Evolutionary conservation across 1,284 basidiomycete species (phyloP).

Genomic region (Sporisorium reilianum): DNA sequence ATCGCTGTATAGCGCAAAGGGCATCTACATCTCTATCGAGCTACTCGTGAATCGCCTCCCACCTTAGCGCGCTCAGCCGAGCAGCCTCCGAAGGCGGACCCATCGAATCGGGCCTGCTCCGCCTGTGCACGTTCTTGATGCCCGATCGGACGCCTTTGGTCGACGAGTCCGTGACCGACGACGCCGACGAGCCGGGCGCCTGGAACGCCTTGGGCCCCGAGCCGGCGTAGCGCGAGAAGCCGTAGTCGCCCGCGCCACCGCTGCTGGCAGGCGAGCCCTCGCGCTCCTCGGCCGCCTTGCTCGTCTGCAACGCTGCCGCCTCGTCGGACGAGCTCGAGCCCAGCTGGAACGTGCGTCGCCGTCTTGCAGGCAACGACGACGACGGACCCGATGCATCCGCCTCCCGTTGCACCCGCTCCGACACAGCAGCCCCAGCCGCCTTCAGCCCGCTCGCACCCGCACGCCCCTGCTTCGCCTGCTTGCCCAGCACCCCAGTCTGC

Average conservation of each 20-base stretch:
- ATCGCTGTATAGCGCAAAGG: too few relatives aligned
- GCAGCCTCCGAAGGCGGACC: slow-evolving; percentile 50
- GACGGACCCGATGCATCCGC: slow-evolving; percentile 1
- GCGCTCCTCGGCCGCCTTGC: slow-evolving; percentile 1
- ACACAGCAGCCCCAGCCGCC: neutral
- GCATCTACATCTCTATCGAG: neutral
- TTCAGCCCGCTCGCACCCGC: neutral
- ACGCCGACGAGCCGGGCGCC: slow-evolving; percentile 20
- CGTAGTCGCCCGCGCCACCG: slow-evolving; percentile 15
- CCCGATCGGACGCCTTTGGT: slow-evolving; percentile 36
- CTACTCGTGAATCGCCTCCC: slow-evolving; percentile 50
- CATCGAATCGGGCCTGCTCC: slow-evolving; percentile 47
- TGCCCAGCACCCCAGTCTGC: slow-evolving; percentile 20
- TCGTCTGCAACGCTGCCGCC: neutral
- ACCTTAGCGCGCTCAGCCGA: slow-evolving; percentile 33
- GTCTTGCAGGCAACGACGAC: slow-evolving; percentile 29
- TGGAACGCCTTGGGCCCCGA: slow-evolving; percentile 29
- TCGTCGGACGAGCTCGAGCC: slow-evolving; percentile 28
- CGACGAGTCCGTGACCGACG: slow-evolving; percentile 18
- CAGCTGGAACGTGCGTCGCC: slow-evolving; percentile 45
- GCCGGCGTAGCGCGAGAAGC: slow-evolving; percentile 29
- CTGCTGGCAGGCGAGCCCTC: slow-evolving; percentile 1
- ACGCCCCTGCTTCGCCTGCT: slow-evolving; percentile 7
- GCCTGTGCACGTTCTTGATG: slow-evolving; percentile 26
- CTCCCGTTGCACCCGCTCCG: slow-evolving; percentile 12